Evolutionary conservation across 176 grass and related monocot genomes (phyloP).

Genomic region (Themeda triandra): DNA sequence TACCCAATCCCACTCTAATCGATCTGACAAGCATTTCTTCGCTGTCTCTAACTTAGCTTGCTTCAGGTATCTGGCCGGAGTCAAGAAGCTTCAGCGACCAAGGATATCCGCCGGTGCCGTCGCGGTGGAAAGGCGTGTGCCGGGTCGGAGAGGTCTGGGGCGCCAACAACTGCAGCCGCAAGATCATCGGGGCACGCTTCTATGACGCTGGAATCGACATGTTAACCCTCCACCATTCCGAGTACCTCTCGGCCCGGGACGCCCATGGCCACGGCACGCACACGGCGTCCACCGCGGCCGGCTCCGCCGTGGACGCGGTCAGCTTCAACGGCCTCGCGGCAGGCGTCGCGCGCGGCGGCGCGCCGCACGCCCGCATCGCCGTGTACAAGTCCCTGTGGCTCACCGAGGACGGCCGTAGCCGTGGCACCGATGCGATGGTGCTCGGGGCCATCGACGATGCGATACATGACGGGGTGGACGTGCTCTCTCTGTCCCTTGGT

Average conservation of each 20-base stretch:
- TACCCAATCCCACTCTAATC: no score
- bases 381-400: slow-evolving; percentile 22
- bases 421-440: background rate
- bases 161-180: slow-evolving; percentile 12
- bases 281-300: background rate
- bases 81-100: slow-evolving; percentile 27
- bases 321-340: no score
- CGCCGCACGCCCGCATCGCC: background rate
- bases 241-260: background rate
- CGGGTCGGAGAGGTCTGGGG: background rate
- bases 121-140: slow-evolving; percentile 29
- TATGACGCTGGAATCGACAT: background rate
- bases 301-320: background rate
- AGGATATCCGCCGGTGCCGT: background rate
- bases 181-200: slow-evolving; percentile 36
- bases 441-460: slow-evolving; percentile 28
- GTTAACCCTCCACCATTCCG: fast-evolving
- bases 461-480: slow-evolving; percentile 24
- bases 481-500: background rate
- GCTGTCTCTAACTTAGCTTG: no score
- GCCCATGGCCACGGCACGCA: no score
- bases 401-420: no score
- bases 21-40: no score
- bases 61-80: slow-evolving; percentile 25
- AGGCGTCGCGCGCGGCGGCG: no score